These are phyloP conservation scores for Lachnum nothofagi DNA, from an alignment of 2,329 filamentous ascomycete genomes.

Conservation along the genomic window DNA sequence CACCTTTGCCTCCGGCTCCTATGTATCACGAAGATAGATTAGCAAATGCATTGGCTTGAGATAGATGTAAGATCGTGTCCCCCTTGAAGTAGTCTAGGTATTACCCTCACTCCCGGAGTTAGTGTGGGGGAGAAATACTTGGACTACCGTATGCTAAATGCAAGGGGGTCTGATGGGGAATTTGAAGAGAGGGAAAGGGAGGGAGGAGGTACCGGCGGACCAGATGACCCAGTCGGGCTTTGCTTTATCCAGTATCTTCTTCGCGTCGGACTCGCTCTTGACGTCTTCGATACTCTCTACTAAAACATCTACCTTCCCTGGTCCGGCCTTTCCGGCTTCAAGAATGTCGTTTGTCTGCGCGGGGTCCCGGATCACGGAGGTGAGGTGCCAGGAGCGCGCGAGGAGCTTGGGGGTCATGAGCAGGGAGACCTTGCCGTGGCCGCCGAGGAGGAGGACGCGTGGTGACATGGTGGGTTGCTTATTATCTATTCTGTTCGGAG, in stretches of 20 bases:
- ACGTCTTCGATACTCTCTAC: conserved; percentile 62
- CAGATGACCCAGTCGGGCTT: conserved; percentile 63
- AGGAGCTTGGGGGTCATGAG: conserved; percentile 72
- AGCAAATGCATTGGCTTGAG: not conserved
- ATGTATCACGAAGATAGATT: not conserved
- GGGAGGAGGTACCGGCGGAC: conserved; percentile 51
- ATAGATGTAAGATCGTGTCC: too few species aligned
- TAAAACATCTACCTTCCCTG: conserved; percentile 63
- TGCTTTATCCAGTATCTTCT: conserved; percentile 49
- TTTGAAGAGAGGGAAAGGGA: conserved; percentile 2
- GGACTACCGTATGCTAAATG: too few species aligned
- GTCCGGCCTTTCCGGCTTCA: conserved; percentile 40
- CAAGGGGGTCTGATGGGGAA: not conserved
- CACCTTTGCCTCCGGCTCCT: conserved; percentile 58
- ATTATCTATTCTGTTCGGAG: not conserved
- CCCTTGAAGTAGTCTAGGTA: too few species aligned
- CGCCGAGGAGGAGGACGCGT: conserved; percentile 57
- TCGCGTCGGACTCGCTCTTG: conserved; percentile 55
- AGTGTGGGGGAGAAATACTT: too few species aligned
- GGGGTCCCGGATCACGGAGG: conserved; percentile 69
- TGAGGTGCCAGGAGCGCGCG: conserved; percentile 68
- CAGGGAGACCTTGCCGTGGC: conserved; percentile 74
- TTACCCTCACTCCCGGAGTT: too few species aligned
- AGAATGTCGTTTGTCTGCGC: conserved; percentile 62
- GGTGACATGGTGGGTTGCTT: conserved; percentile 10